A percentile compares a stretch with the other conserved stretches of the same genome.
These are phyloP conservation scores for Geotrichum aggregatum DNA, from an alignment of 1,139 yeast genomes.

Conservation along the genomic window DNA sequence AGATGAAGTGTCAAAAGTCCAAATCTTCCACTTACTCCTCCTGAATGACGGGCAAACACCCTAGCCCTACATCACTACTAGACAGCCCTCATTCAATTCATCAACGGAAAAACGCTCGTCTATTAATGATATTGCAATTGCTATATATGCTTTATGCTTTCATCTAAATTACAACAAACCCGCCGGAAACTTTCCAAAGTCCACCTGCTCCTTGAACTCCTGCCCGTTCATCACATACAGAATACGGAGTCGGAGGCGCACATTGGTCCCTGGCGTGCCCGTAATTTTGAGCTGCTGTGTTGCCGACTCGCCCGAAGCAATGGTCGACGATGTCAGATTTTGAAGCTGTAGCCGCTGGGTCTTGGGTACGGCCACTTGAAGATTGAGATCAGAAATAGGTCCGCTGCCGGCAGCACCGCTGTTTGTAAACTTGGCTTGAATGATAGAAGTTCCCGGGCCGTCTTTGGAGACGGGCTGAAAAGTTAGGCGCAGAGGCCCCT, in stretches of 20 bases:
- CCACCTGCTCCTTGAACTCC: constrained; percentile 62
- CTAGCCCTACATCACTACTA: no score
- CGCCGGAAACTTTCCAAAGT: constrained; percentile 46
- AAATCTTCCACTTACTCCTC: no score
- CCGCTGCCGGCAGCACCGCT: constrained; percentile 33
- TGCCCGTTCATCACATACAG: constrained; percentile 48
- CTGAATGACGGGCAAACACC: no score
- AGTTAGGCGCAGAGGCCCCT: constrained; percentile 30
- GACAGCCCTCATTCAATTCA: no score
- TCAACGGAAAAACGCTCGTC: no score
- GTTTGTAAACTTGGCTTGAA: constrained; percentile 31
- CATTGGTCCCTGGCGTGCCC: constrained; percentile 65
- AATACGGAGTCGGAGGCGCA: constrained; percentile 75
- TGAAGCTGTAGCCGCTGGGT: constrained; percentile 73
- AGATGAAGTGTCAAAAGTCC: no score
- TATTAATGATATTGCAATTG: no score
- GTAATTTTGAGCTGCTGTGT: constrained; percentile 63
- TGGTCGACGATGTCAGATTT: constrained; percentile 56
- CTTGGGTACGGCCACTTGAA: constrained; percentile 89
- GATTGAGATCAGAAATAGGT: constrained; percentile 36
- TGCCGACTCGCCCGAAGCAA: constrained; percentile 45
- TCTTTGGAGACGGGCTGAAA: constrained; percentile 32
- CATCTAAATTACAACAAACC: constrained; percentile 35
- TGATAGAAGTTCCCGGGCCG: constrained; percentile 29
- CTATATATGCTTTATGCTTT: no score